Evolutionary conservation across 176 grass and related monocot species (phyloP).

Genomic region (Oryza meyeriana): DNA sequence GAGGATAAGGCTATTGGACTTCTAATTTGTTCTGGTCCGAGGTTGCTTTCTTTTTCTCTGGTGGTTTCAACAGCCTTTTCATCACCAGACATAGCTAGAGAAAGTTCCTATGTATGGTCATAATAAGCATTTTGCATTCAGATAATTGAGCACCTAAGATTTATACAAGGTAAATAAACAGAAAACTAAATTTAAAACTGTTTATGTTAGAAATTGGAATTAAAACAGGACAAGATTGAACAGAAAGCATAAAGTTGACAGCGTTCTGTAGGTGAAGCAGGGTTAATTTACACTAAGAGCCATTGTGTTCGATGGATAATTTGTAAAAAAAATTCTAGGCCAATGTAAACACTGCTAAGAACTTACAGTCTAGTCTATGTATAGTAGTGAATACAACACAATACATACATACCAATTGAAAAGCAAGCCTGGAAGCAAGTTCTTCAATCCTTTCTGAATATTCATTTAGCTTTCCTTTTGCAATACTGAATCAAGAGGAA

Average conservation of each 20-base stretch:
- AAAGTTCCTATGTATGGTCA: not conserved
- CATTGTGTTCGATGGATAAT: not conserved
- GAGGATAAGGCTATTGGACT: conserved; percentile 24
- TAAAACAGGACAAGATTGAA: not conserved
- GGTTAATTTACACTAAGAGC: not conserved
- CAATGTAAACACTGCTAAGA: too few species aligned
- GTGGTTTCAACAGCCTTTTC: conserved; percentile 17
- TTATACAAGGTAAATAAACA: not conserved
- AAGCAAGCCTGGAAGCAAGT: conserved; percentile 46
- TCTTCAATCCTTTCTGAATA: conserved; percentile 69
- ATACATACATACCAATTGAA: not conserved
- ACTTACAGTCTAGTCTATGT: too few species aligned
- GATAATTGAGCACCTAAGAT: not conserved
- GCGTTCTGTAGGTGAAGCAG: too few species aligned
- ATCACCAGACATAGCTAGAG: conserved; percentile 18
- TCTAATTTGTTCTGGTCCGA: conserved; percentile 13
- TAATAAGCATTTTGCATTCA: not conserved
- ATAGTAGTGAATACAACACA: too few species aligned
- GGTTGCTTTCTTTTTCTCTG: conserved; percentile 23
- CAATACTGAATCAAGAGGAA: conserved; percentile 35
- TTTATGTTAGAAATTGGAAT: not conserved
- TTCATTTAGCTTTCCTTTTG: conserved; percentile 63
- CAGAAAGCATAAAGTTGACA: not conserved
- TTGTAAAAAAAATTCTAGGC: too few species aligned
- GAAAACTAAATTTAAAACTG: not conserved